Base-by-base conservation (phyloP, 1,284 basidiomycete species). In the Cryptococcus sp. region DNA sequence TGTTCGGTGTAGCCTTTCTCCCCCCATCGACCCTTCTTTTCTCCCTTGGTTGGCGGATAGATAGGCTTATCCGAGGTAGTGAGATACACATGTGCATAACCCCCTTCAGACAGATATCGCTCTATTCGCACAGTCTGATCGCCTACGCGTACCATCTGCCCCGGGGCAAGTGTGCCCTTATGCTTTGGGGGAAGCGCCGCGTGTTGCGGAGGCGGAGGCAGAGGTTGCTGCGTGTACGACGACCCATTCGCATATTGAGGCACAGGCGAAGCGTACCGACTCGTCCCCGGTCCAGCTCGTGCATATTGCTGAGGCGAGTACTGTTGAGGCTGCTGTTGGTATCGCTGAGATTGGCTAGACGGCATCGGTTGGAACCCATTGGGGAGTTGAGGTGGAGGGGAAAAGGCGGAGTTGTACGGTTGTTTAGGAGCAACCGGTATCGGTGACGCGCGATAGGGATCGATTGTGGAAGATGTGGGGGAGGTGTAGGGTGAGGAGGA, bases 61-160 rank as follows among this genome's bases (percentile, higher is more conserved):
- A 99, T 89, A 1, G 93, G 91, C 53, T 85, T 82, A 4, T 89
- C 84, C 6, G 93, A 93, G 56, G 87, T 85, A 56, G 96, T 94
- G 59, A 99, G 87, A 80, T 99, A 99, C 50, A 99, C 95, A 80
- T 97, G 91, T 1, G 96, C 95, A 77, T 98, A 99, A 17, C 96
- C 96, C 79, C 93, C 94, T 86, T 98, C 94, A 53, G 88, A 91
- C 52, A 99, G 85, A 82, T 96, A 99, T 70, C 88, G 82, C 69
- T 91, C 88, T 53, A 89, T 89, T 67, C 90, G 87, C 57, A 99
- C 93, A 38, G 84, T 86, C 78, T 90, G 88, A 70, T 90, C 89
- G 75, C 95, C 96, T 50, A 99, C 91, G 20, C 87, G 82, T 67
- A 99, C 92, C 54, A 88, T 85, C 74, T 96, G 93, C 4, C 95